Base-by-base conservation (phyloP, 2,329 filamentous ascomycete genomes). In the Hymenoscyphus fraxineus region DNA sequence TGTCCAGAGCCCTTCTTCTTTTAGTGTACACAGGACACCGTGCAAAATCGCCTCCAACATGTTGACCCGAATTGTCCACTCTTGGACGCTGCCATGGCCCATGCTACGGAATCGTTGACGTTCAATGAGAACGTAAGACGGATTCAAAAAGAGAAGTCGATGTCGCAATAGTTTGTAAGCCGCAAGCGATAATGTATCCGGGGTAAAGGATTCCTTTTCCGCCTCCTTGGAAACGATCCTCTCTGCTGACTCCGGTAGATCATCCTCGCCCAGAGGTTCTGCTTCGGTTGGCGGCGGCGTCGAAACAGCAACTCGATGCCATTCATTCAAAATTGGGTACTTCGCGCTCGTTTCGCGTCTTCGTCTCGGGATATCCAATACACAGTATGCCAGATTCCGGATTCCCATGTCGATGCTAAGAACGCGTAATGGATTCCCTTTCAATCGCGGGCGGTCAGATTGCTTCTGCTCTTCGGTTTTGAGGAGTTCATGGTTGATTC, bases 351-450 rank as follows among this genome's bases (percentile, higher is more conserved):
- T 16, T 12, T 57, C 39, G 6, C 13, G 44, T 40, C 51, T 60
- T 38, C 32, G 6, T n/a, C 40, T 39, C 79, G 70, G 60, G 58
- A 40, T 68, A 67, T 73, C 70, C 7, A 91, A 76, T 66, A 91
- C 81, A 68, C 89, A 90, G 74, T 87, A 92, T 0, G 91, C 91
- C 3, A 96, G 80, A 74, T 96, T 96, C 55, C 86, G 86, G 69
- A 96, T 90, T 3, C 92, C 92, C 85, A 95, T 89, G 75, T 96
- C 92, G 67, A 96, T 89, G 73, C 90, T 93, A 40, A 95, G 76
- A 31, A 95, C 81, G 55, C 87, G 68, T 27, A 63, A 40, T 16
- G 67, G 64, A 9, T 4, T 40, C 16, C 19, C 57, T 19, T 39
- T 58, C 9, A 35, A 16, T 9, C 16, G 31, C 10, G 15, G 16